Evolutionary conservation across 257 asterid genomes (phyloP), one percentile per base, ranked within the genome.

Genomic region (Cordia subcordata): DNA sequence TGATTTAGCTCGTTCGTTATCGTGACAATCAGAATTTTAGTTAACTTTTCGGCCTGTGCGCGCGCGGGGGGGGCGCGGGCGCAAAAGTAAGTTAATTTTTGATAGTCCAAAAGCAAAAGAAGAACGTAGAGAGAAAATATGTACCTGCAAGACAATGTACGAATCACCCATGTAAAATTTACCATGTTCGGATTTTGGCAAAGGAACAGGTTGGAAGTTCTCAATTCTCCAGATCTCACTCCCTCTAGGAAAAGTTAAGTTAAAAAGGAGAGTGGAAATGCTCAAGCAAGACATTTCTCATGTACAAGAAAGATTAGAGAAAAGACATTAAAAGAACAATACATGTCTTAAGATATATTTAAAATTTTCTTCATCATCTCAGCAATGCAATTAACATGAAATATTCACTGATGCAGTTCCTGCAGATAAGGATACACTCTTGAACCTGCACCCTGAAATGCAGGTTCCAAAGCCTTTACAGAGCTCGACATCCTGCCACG

Each of bases 221-320:
- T 91, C 96, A 17, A 91, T 85, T 80, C 98, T 88, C 98, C 98
- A 91, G 42, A 91, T 88, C 65, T 91, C 98, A n/a, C 81, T 82
- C 57, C 98, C 98, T 67, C 98, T 91, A 53, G 8, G 5, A 23
- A 22, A 57, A 12, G 81, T 85, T 81, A 85, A 76, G 90, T 57
- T 33, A 57, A 54, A 72, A 63, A 59, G 69, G 69, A 67, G 21
- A 55, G 15, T 10, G 42, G 49, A 61, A 63, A n/a, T 40, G 52
- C 15, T 19, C 62, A 39, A 33, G 53, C 21, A 55, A 44, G 61
- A 8, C 53, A 57, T 27, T 44, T 11, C 61, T 5, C 58, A 61
- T 27, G 32, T 38, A 33, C 32, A 65, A 51, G 38, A 39, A 61
- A 39, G 33, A 27, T 55, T 37, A 40, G 3, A 52, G 20, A 60